Evolutionary conservation across 2,329 filamentous ascomycete species (phyloP), one percentile per base, ranked within the genome.

Genomic region (Fusarium duplospermum): DNA sequence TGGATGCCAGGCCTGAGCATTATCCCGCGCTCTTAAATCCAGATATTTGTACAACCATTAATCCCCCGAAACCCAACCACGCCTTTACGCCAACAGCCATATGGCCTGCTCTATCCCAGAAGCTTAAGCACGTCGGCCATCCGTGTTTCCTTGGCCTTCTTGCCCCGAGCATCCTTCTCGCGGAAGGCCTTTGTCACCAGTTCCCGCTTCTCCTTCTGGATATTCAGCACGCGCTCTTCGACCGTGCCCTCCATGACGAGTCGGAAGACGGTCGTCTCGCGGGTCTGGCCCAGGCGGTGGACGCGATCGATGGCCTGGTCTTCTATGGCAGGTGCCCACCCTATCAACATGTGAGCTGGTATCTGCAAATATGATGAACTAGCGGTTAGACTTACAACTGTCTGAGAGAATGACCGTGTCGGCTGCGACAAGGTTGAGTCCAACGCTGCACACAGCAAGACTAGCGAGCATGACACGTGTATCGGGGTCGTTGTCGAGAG

Each of bases 261-360:
- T 56, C 94, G 87, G 87, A 94, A 96, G 2, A 97, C 92, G 1
- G 90, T 95, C 0, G 93, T 95, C 70, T 92, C 89, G 40, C 93
- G 89, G 72, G 88, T 95, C 84, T 98, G 95, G 0, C 95, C 95
- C 0, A 98, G 87, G 1, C 95, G 89, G 80, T 98, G 94, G 8
- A 98, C 94, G 6, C 95, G 92, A 80, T 98, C 95, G 4, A 97
- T 89, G 4, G 95, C 95, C 80, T 98, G 95, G 76, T 97, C 94
- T 82, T 98, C 95, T 64, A 98, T 96, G 1, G 94, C 94, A 0
- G 95, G 95, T 2, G 95, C 94, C 93, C 95, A 98, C 95, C 94
- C 86, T 84, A 45, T 22, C 35, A 20, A 58, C n/a, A 59, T 62
- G 38, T 75, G 65, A 79, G 69, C 38, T 54, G 4, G 35, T 6